Base-by-base conservation (phyloP, 176 grass and related monocot species). In the Eleusine coracana region DNA sequence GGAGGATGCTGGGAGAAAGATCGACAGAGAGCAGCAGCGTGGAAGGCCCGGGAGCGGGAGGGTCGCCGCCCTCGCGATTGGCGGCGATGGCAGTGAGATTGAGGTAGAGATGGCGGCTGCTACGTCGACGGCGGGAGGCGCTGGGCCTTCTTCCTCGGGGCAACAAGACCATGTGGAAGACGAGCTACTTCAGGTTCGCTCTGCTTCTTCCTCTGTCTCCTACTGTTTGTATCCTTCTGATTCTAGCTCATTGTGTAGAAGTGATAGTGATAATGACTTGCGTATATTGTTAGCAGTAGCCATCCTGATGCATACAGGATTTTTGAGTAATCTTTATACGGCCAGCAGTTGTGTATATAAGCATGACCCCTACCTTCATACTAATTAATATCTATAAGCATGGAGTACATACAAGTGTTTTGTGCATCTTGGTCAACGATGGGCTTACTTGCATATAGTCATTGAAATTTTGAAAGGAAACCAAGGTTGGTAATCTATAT, bases 101-200 rank as follows among this genome's bases (percentile, higher is more conserved):
- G 75, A 72, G 23, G 42, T 86, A 65, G 84, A 86, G 74, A 49
- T 68, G 54, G 74, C 10, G 66, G 20, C n/a, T 3, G 66, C 66
- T 9, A 3, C 29, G 0, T 8, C 31, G 1, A 3, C 56, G 7
- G 21, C 2, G 0, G 21, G 7, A 10, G 71, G 29, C 13, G 44
- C 20, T 40, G 54, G 40, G 65, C 66, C 67, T 62, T 56, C 82
- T 14, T 77, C 83, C 42, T 79, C 75, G 6, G 42, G 75, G 41
- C 67, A 71, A 40, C 83, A 52, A 10, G 38, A 59, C n/a, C 65
- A 48, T 20, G 28, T 15, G 1, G 54, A 61, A 42, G 51, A 10
- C 20, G 40, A 27, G 25, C 52, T 50, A 28, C 73, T 48, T 3
- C 25, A 84, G 73, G 82, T 77, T 46, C 18, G 23, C 31, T 59